These are phyloP conservation scores for Wickerhamomyces xylosicus DNA, from an alignment of 805 yeast genomes.

Conservation along the genomic window DNA sequence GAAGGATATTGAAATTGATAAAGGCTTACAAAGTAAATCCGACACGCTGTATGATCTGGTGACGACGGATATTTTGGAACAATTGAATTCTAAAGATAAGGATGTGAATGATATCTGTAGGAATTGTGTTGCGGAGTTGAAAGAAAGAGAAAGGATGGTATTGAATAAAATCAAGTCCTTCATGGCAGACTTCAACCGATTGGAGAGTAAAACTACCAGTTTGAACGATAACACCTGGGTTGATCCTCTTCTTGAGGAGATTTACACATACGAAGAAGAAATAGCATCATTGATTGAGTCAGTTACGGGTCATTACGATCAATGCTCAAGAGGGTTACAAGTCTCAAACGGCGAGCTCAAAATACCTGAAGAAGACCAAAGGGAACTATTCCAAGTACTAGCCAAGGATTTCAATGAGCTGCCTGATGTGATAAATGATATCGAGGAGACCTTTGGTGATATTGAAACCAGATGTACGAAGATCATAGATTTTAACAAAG, in stretches of 20 bases:
- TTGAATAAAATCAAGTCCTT: neutral
- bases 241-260: conserved; percentile 23
- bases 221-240: conserved; percentile 3
- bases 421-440: conserved; percentile 40
- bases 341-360: conserved; percentile 23
- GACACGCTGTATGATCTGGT: conserved; percentile 36
- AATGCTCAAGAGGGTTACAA: conserved; percentile 43
- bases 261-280: conserved; percentile 48
- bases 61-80: conserved; percentile 22
- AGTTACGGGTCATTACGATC: conserved; percentile 76
- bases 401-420: conserved; percentile 45
- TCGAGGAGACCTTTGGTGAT: conserved; percentile 28
- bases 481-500: conserved; percentile 22
- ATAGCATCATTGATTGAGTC: conserved; percentile 61
- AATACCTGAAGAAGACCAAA: conserved; percentile 20
- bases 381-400: conserved; percentile 35
- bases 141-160: neutral
- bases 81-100: conserved; percentile 18
- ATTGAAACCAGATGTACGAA: conserved; percentile 14
- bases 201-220: conserved; percentile 24
- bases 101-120: conserved; percentile 6
- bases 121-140: neutral
- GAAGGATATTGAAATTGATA: conserved; percentile 26
- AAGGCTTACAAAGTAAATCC: conserved; percentile 17
- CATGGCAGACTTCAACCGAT: conserved; percentile 11